A percentile compares a stretch with the other conserved stretches of the same genome.
Evolutionary conservation across 768 basidiomycete genomes (phyloP).

Genomic region (Zangia roseola): DNA sequence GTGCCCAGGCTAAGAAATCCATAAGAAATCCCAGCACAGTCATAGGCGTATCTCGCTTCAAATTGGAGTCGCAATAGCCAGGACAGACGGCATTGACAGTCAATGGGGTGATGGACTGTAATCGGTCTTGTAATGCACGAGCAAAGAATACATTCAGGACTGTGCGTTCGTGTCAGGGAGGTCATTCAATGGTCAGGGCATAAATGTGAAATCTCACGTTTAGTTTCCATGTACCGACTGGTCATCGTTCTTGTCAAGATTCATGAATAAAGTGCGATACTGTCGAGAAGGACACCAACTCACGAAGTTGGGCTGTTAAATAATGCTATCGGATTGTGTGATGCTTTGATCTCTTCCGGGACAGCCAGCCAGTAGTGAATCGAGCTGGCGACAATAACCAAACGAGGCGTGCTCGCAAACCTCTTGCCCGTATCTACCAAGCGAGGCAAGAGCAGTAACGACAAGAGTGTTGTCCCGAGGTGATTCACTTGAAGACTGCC

Average conservation of each 20-base stretch:
- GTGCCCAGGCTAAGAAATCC: constrained; percentile 17
- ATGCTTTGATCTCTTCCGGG: constrained; percentile 18
- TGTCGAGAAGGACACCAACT: background rate
- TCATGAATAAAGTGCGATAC: background rate
- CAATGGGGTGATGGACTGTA: constrained; percentile 21
- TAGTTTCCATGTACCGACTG: constrained; percentile 24
- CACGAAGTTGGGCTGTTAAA: constrained; percentile 23
- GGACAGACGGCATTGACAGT: constrained; percentile 28
- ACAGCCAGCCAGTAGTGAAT: constrained; percentile 21
- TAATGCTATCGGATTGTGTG: constrained; percentile 21
- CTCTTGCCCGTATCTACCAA: constrained; percentile 26
- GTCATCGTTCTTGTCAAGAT: constrained; percentile 10
- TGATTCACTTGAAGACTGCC: constrained; percentile 37
- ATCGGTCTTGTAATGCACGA: constrained; percentile 24
- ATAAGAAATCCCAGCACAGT: background rate
- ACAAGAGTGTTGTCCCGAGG: constrained; percentile 32
- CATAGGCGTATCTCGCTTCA: constrained; percentile 9
- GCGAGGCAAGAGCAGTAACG: constrained; percentile 33
- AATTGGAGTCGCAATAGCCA: constrained; percentile 31
- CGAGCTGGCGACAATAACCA: constrained; percentile 34
- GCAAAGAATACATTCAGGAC: constrained; percentile 33
- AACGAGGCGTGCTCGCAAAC: constrained; percentile 20
- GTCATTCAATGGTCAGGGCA: background rate
- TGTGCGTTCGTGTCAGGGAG: background rate
- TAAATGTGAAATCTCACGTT: constrained; percentile 18